Percentiles rank a stretch among this genome's conserved stretches.
phyloP scores from a whole-genome alignment of 495 filamentous ascomycete species.

The Staphylotrichum longicolle region DNA sequence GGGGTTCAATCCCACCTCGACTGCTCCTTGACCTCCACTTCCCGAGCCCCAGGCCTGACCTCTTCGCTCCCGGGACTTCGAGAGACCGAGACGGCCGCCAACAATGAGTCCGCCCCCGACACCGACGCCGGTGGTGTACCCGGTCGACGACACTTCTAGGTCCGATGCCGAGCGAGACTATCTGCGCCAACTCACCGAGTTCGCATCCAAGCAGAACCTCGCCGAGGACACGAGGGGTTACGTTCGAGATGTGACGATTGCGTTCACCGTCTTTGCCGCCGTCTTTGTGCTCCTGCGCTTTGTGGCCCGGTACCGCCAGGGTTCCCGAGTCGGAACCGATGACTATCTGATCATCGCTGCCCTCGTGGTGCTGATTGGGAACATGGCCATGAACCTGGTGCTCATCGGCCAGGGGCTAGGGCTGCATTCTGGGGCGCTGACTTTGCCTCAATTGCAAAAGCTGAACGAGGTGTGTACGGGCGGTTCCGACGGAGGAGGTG shows the following conservation, averaged over 20 bases:
- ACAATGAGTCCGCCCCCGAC: not conserved
- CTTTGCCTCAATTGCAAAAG: conserved; percentile 5
- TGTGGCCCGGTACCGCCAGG: conserved; percentile 9
- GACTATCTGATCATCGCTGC: conserved; percentile 12
- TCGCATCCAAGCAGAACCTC: conserved; percentile 7
- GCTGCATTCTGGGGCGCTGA: conserved; percentile 6
- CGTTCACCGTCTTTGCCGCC: conserved; percentile 13
- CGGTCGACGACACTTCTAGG: conserved; percentile 10
- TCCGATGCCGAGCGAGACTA: conserved; percentile 7
- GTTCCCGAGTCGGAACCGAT: conserved; percentile 2
- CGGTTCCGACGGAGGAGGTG: not conserved
- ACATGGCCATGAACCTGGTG: conserved; percentile 15
- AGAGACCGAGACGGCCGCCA: not conserved
- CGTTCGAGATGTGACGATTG: conserved; percentile 5
- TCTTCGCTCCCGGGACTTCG: too few relatives aligned
- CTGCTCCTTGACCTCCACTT: too few relatives aligned
- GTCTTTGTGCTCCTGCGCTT: conserved; percentile 11
- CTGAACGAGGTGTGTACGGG: conserved; percentile 2
- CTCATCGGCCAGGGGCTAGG: conserved; percentile 6
- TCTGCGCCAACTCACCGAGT: conserved; percentile 7
- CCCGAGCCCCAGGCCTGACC: too few relatives aligned
- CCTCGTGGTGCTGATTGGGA: not conserved
- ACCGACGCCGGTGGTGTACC: conserved; percentile 9
- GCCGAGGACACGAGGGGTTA: conserved; percentile 1
- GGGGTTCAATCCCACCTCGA: too few relatives aligned